Base-by-base conservation (phyloP, 2,329 filamentous ascomycete species). In the Talaromyces sp. region DNA sequence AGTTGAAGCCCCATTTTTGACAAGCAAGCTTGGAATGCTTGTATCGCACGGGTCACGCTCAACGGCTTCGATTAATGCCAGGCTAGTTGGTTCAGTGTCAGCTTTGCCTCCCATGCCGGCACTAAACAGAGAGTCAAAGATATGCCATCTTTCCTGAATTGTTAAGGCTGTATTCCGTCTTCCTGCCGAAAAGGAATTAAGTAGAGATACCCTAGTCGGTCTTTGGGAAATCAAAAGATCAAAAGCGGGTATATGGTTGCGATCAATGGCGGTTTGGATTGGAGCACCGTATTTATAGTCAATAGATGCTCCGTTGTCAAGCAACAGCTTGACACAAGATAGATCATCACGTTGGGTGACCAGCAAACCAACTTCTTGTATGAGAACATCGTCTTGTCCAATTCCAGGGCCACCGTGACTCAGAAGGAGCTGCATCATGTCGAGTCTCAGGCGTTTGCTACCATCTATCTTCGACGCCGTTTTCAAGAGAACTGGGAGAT, bases 1-100 rank as follows among this genome's bases (percentile, higher is more conserved):
- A 0, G 82, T 79, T 57, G 81, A 81, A 3, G 84, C 85, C 0
- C 84, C 83, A 32, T 80, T 76, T 1, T 69, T 63, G 8, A 87
- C 71, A 19, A 88, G 67, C 10, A 85, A 77, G 29, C 71, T 73
- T 32, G 86, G 75, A 14, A 85, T 58, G 4, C 64, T 61, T 21
- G 51, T 26, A 29, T 66, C 63, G 26, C 54, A 61, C n/a, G 65
- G 63, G 17, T 32, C 48, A 14, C 62, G 63, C 48, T 64, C 53
- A 11, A 65, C 65, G 31, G 58, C 56, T 48, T 66, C 61, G 8
- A 63, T 50, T 24, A 69, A 56, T 14, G 63, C 65, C 8, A 52
- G 46, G 31, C 29, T 27, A 10, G 50, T 14, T 14, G 14, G 6
- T 17, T 52, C 46, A 17, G 56, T 14, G 24, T 61, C 27, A 4